These are phyloP conservation scores for Nothophaeocryptopus gaeumannii DNA, from an alignment of 2,329 filamentous ascomycete genomes.

Conservation along the genomic window DNA sequence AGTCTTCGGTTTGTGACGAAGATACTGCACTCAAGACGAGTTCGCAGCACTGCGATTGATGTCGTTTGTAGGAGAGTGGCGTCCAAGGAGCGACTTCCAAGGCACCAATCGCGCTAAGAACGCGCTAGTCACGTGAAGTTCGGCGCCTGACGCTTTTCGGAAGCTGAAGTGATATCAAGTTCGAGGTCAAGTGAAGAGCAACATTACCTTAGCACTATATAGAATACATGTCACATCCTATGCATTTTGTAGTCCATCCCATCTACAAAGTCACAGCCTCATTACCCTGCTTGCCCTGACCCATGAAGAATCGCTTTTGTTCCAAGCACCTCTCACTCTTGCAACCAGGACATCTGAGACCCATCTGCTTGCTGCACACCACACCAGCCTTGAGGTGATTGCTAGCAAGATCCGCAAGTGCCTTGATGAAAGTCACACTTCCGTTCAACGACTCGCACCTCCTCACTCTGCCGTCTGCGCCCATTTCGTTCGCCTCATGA, in stretches of 20 bases:
- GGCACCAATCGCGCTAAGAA: too few species aligned
- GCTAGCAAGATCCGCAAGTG: slow-evolving; percentile 82
- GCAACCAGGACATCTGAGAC: slow-evolving; percentile 86
- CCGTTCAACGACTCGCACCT: slow-evolving; percentile 90
- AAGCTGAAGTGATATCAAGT: too few species aligned
- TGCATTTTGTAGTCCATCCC: neutral
- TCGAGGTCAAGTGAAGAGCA: too few species aligned
- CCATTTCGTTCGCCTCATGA: slow-evolving; percentile 72
- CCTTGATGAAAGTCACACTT: slow-evolving; percentile 83
- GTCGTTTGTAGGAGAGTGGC: too few species aligned
- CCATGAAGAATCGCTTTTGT: slow-evolving; percentile 64
- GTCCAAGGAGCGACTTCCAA: too few species aligned
- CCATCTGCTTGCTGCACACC: slow-evolving; percentile 81
- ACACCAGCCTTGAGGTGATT: slow-evolving; percentile 69
- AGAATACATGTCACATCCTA: too few species aligned
- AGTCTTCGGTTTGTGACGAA: too few species aligned
- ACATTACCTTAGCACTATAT: too few species aligned
- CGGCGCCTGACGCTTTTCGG: too few species aligned
- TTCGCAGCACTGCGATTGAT: too few species aligned
- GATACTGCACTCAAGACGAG: too few species aligned
- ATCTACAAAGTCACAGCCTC: slow-evolving; percentile 29
- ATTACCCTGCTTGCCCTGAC: slow-evolving; percentile 30
- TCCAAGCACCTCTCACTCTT: slow-evolving; percentile 83
- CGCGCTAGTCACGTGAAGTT: too few species aligned
- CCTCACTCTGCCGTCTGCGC: slow-evolving; percentile 66